A percentile compares a stretch with the other conserved stretches of the same genome.
Conservation (phyloP, 2,329 filamentous ascomycete genomes). For the Pseudocercospora fuligena region DNA sequence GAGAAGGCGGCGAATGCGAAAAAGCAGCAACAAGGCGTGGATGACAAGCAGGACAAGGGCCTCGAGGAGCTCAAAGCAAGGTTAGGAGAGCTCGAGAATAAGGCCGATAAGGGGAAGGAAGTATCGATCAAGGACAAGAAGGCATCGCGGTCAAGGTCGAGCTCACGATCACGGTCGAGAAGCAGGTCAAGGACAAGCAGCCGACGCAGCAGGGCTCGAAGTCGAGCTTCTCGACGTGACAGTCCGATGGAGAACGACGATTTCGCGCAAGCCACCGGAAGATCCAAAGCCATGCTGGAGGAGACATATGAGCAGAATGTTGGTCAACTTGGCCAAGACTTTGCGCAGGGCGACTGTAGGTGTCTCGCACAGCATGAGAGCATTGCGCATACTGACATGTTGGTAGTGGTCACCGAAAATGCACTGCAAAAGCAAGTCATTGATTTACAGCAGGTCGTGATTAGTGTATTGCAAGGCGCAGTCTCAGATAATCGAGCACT, state of each 20-base stretch:
- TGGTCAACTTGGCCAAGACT: slow-evolving; percentile 41
- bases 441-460: slow-evolving; percentile 50
- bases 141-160: slow-evolving; percentile 18
- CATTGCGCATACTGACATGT: slow-evolving; percentile 20
- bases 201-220: slow-evolving; percentile 13
- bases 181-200: slow-evolving; percentile 14
- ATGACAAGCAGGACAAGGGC: slow-evolving; percentile 31
- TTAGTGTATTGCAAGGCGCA: slow-evolving; percentile 51
- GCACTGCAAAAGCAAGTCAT: slow-evolving; percentile 50
- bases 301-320: slow-evolving; percentile 29
- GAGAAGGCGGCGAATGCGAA: slow-evolving; percentile 37
- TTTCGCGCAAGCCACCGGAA: slow-evolving; percentile 6
- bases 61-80: slow-evolving; percentile 33
- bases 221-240: neutral
- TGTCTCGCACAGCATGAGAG: slow-evolving; percentile 2
- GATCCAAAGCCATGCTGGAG: slow-evolving; percentile 31
- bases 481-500: slow-evolving; percentile 47
- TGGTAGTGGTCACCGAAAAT: slow-evolving; percentile 48
- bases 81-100: slow-evolving; percentile 34
- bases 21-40: slow-evolving; percentile 38
- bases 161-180: slow-evolving; percentile 24
- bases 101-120: slow-evolving; percentile 19
- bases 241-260: slow-evolving; percentile 5
- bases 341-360: slow-evolving; percentile 48
- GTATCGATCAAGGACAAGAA: slow-evolving; percentile 21